Evolutionary conservation across 2,329 filamentous ascomycete species (phyloP), one percentile per base, ranked within the genome.

Genomic region (Microdochium trichocladiopsis): DNA sequence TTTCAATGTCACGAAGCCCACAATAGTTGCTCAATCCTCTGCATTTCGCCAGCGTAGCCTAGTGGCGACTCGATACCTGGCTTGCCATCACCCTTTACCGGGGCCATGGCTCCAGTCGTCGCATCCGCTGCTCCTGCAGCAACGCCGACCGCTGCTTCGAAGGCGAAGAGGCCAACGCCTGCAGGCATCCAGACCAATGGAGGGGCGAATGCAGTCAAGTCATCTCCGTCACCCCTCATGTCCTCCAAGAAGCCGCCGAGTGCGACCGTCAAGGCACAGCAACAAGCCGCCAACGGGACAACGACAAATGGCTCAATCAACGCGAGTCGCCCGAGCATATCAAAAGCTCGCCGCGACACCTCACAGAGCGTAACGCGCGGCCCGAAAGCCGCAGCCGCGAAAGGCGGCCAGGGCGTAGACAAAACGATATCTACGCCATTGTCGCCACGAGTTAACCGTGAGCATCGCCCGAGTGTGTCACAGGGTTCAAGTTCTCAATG

Each of bases 181-280:
- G 77, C 84, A 48, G 79, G 82, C 47, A 80, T 87, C 53, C 84
- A 87, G 65, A 79, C 82, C 55, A 88, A 87, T 68, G 83, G 83
- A 31, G 70, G 73, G 54, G 72, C 73, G 5, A 25, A 12, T 57
- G 69, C 80, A 23, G 77, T 79, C 1, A 77, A 80, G 54, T 79
- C 82, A 3, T 86, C 83, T 2, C 77, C 83, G 1, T 81, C 80
- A 3, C 78, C 79, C 4, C 80, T 74, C 58, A 69, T 83, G 60
- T 71, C 84, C 10, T 68, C 75, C 10, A 83, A 81, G 61, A 74
- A 73, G 58, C 74, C 80, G 52, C 76, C 81, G 2, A 68, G 73
- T 2, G 63, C 63, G 4, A 67, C 70, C 33, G 61, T 69, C 43
- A 84, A 45, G 41, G 41, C 41, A 11, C 41, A 82, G 64, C 78